Evolutionary conservation across 1,139 yeast species (phyloP).

Genomic region (Zhuliangozyma blackwelliae): DNA sequence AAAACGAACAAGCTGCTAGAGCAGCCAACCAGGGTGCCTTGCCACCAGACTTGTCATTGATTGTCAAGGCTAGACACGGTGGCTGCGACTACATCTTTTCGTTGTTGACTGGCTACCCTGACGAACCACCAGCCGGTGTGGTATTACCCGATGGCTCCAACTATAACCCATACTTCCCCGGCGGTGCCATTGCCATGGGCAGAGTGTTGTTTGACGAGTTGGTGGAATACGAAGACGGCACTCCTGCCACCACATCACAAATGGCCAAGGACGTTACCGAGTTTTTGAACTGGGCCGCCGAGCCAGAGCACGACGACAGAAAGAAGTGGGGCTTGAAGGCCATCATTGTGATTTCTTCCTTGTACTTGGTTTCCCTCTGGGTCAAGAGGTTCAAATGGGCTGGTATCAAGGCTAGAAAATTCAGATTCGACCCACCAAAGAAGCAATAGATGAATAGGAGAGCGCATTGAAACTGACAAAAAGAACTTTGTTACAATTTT

Average conservation of each 20-base stretch:
- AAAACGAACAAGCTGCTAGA: conserved; percentile 98
- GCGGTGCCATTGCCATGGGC: conserved; percentile 99
- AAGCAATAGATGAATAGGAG: conserved; percentile 11
- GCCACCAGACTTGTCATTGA: conserved; percentile 96
- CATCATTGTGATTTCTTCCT: conserved; percentile 68
- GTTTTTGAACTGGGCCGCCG: conserved; percentile 97
- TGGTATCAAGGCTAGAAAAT: conserved; percentile 91
- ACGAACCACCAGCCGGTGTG: conserved; percentile 98
- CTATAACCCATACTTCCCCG: conserved; percentile 99
- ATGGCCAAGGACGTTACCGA: conserved; percentile 98
- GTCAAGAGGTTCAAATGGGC: conserved; percentile 99
- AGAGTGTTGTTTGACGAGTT: conserved; percentile 95
- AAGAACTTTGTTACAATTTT: not conserved
- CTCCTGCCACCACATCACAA: conserved; percentile 97
- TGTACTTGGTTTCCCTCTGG: conserved; percentile 83
- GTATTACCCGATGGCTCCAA: conserved; percentile 86
- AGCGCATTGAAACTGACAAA: not conserved
- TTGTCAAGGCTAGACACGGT: conserved; percentile 99
- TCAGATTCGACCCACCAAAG: conserved; percentile 83
- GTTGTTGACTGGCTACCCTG: conserved; percentile 97
- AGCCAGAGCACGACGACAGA: conserved; percentile 98
- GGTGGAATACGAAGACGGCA: conserved; percentile 98
- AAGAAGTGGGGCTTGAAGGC: conserved; percentile 97
- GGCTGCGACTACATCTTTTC: conserved; percentile 94
- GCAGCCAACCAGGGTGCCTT: conserved; percentile 99